Percentiles rank a stretch among this genome's conserved stretches.
Evolutionary conservation across 73 alveolate species (phyloP).

Genomic region (Paramecium primaurelia): DNA sequence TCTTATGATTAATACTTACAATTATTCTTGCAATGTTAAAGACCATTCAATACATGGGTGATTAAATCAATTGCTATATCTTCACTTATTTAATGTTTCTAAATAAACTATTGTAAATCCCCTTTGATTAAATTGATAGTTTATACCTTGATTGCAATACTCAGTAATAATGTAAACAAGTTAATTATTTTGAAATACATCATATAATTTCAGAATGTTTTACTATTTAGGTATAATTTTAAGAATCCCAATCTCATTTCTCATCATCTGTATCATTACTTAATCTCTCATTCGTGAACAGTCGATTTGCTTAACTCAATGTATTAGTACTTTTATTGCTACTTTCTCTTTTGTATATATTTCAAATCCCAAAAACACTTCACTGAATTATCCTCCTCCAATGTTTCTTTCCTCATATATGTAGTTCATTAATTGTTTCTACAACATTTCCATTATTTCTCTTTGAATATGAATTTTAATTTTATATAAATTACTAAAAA

Average conservation of each 20-base stretch:
- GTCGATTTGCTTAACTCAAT: conserved; percentile 43
- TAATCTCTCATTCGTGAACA: conserved; percentile 35
- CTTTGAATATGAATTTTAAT: not conserved
- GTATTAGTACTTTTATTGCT: conserved; percentile 49
- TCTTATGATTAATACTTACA: not conserved
- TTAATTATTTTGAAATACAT: conserved; percentile 37
- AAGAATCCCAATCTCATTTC: conserved; percentile 40
- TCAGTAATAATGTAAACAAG: conserved; percentile 44
- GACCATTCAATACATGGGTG: conserved; percentile 35
- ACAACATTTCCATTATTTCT: not conserved
- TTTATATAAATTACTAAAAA: not conserved
- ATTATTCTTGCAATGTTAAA: conserved; percentile 32
- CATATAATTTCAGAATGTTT: conserved; percentile 34
- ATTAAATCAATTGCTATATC: conserved; percentile 19
- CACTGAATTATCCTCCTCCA: conserved; percentile 55
- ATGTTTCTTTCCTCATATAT: conserved; percentile 28
- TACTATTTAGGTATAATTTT: not conserved
- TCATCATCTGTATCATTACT: not conserved
- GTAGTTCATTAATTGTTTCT: not conserved
- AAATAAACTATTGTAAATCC: not conserved
- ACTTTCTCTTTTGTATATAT: conserved; percentile 34
- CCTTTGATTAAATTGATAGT: not conserved
- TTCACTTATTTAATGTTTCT: not conserved
- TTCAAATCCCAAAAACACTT: conserved; percentile 49
- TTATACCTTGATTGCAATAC: conserved; percentile 53